Evolutionary conservation across 371 early-diverging fungal genomes (phyloP), one percentile per base, ranked within the genome.

Genomic region (Sporodiniella umbellata): DNA sequence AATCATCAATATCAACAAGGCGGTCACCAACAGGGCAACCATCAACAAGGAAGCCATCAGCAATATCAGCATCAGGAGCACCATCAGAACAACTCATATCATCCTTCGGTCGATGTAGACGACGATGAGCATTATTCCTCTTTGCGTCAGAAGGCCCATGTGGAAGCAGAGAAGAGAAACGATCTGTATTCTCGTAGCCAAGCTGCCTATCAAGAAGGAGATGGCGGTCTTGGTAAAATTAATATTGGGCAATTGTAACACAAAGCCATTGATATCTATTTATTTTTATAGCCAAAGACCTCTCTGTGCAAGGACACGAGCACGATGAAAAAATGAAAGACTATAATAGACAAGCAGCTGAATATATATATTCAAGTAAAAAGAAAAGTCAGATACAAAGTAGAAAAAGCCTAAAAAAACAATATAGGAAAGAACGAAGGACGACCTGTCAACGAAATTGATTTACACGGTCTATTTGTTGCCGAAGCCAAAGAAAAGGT

Each of bases 381-480:
- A 22, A 7, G 12, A 18, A 2, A 24, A 8, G 7, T 25, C 5
- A 11, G 26, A 19, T 43, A 33, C 42, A 48, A 15, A 42, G 33
- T n/a, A n/a, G n/a, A n/a, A n/a, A n/a, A n/a, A n/a, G n/a, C n/a
- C n/a, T n/a, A 28, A 28, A 28, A 10, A 28, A 28, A 28, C 10
- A 7, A 10, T 28, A 28, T 28, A 75, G 82, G 54, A 4, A 70
- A 80, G 51, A 85, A 85, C 44, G 47, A 68, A 8, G 51, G 47
- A 18, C 64, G 73, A 23, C 70, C 75, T n/a, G 28, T 54, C 0
- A 66, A 76, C 33, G 79, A 81, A 51, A 63, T 85, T 42, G 85
- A 85, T 62, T 44, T 85, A 15, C 85, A 85, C 24, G 83, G 82
- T 3, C 45, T 85, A 17, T 79, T 66, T 53, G 83, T 85, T 15